Base-by-base conservation (phyloP, 768 basidiomycete genomes). In the Scleroderma citrinum region DNA sequence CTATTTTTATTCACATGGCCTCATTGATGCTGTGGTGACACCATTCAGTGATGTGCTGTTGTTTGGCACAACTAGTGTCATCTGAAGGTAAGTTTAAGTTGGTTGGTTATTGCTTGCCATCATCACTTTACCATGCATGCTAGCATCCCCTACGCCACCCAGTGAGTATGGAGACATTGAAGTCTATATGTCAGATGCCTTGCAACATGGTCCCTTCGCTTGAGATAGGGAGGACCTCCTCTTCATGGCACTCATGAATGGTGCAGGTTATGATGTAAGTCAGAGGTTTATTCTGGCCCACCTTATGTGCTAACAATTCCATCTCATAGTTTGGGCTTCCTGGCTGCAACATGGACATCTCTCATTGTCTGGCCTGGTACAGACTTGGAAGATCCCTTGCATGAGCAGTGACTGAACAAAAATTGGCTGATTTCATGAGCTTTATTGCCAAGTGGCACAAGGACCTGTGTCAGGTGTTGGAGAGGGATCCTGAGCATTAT, bases 31-130 rank as follows among this genome's bases (percentile, higher is more conserved):
- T 3, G 43, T 49, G 1, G 19, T 44, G 19, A 53, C 23, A 8
- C 35, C 34, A n/a, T 41, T 49, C 12, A 45, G 34, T 2, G 41
- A 52, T 31, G 34, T 32, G 1, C 35, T 52, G 3, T 16, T 53
- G 19, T 53, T 53, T 45, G 48, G 51, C 14, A 29, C 31, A 0
- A 32, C 12, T 3, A 20, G 29, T n/a, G 48, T 53, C 14, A 17
- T 49, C 21, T 8, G 13, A 24, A 21, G 47, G 51, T 49, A 30
- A 23, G 48, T 23, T 39, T 6, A 35, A n/a, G n/a, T n/a, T n/a
- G n/a, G 14, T 13, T 3, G n/a, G 12, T 3, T 12, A 11, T 20
- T 21, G 10, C n/a, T n/a, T n/a, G n/a, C 5, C 13, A 10, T 11
- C 0, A n/a, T 5, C 2, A 4, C 3, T n/a, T 7, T 39, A 3